Base-by-base conservation (phyloP, 2,329 filamentous ascomycete species). In the Alternaria brassicae region DNA sequence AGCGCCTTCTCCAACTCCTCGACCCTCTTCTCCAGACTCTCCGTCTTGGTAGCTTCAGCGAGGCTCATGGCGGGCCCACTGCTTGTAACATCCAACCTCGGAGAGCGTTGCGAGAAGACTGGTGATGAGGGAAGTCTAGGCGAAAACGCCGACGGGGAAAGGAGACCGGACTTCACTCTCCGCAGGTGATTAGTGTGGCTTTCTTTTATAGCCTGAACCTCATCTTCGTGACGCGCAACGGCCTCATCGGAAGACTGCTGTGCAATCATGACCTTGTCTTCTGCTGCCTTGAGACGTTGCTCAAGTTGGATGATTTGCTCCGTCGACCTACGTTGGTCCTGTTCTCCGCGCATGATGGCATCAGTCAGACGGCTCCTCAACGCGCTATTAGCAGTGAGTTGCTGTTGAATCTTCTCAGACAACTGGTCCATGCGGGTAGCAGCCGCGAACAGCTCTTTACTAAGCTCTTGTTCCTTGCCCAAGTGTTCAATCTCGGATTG, bases 211-310 rank as follows among this genome's bases (percentile, higher is more conserved):
- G 85, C 82, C 17, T 86, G 82, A 36, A 97, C 85, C 78, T 97
- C 93, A 36, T 95, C 92, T 76, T 98, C 95, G 72, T 97, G 93
- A 48, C 88, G 89, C 41, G 86, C 81, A 57, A 98, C 87, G 37
- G 89, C 89, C 48, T 94, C 93, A 75, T 99, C 95, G 0, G 92
- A 94, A 19, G 90, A 86, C 56, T 92, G 89, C 77, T 98, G 94
- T 2, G 94, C 92, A 19, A 87, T 81, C 53, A 96, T 84, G 21
- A 99, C 86, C 69, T 90, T 87, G 61, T 98, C 93, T 75, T 98
- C 95, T 50, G 97, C 87, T 15, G 82, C 80, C 70, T 91, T 92
- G 56, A 99, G 88, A 58, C 89, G 90, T 62, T 86, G 85, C 76
- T 98, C 93, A 75, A 98, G 87, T 54, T 88, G 85, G 56, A 91